Evolutionary conservation across 768 basidiomycete genomes (phyloP).

Genomic region (Lentinula sp.): DNA sequence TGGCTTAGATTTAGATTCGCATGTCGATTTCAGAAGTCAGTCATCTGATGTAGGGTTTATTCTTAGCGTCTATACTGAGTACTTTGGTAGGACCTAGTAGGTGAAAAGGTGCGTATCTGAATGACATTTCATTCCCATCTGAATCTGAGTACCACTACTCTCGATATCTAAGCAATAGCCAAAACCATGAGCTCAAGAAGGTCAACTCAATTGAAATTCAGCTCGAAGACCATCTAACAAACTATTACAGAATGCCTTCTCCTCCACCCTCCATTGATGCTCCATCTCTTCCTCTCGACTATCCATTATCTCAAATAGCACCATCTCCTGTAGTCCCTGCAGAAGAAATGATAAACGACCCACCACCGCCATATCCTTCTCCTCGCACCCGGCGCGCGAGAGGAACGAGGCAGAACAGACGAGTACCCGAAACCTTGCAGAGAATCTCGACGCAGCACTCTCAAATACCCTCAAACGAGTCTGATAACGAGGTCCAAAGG

Average conservation of each 20-base stretch:
- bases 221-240: too few species aligned
- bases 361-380: conserved; percentile 68
- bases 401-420: conserved; percentile 26
- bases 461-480: conserved; percentile 22
- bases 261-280: neutral
- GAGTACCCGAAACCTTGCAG: neutral
- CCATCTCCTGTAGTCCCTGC: neutral
- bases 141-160: too few species aligned
- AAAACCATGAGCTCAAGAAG: too few species aligned
- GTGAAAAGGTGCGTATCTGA: too few species aligned
- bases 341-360: conserved; percentile 30
- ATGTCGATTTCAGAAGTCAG: too few species aligned
- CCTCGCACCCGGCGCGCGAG: conserved; percentile 23
- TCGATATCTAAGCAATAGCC: too few species aligned
- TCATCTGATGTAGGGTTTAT: too few species aligned
- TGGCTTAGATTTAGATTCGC: too few species aligned
- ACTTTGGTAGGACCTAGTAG: too few species aligned
- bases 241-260: neutral
- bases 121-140: too few species aligned
- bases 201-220: too few species aligned
- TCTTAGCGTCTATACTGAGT: too few species aligned
- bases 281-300: neutral
- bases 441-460: conserved; percentile 20
- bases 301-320: neutral
- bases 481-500: conserved; percentile 25